Evolutionary conservation across 331 rosid species (phyloP).

Genomic region (Pyracantha coccinea): DNA sequence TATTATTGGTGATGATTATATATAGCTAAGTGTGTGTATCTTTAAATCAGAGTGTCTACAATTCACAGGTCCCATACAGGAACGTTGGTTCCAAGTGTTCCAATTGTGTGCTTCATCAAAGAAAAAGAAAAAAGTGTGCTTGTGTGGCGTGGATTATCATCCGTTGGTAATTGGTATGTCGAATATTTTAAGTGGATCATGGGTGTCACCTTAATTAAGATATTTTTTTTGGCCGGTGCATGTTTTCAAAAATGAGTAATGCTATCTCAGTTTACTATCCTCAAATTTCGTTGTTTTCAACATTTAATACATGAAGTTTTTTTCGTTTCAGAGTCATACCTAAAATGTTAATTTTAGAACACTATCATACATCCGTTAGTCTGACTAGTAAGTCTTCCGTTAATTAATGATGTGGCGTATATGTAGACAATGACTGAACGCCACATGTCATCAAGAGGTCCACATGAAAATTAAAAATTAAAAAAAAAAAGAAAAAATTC

Average conservation of each 20-base stretch:
- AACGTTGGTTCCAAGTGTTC: background rate
- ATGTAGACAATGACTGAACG: too few relatives aligned
- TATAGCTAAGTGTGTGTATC: background rate
- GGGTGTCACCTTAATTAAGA: background rate
- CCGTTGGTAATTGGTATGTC: constrained; percentile 4
- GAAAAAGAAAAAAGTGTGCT: background rate
- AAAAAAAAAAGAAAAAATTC: too few relatives aligned
- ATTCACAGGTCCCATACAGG: background rate
- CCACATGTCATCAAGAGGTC: too few relatives aligned
- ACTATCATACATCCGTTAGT: too few relatives aligned
- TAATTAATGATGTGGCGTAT: too few relatives aligned
- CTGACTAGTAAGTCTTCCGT: too few relatives aligned
- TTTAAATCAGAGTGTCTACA: background rate
- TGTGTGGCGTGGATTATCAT: constrained; percentile 2
- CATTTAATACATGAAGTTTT: too few relatives aligned
- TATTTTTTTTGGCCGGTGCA: background rate
- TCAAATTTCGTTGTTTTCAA: too few relatives aligned
- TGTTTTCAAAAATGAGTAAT: background rate
- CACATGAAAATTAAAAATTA: too few relatives aligned
- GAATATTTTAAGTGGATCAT: background rate
- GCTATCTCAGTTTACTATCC: too few relatives aligned
- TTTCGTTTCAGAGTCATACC: too few relatives aligned
- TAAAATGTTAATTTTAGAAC: too few relatives aligned
- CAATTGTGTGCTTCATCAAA: background rate
- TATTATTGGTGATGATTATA: background rate